Conservation (phyloP, 805 yeast species). For the Lipomyces yamadae region DNA sequence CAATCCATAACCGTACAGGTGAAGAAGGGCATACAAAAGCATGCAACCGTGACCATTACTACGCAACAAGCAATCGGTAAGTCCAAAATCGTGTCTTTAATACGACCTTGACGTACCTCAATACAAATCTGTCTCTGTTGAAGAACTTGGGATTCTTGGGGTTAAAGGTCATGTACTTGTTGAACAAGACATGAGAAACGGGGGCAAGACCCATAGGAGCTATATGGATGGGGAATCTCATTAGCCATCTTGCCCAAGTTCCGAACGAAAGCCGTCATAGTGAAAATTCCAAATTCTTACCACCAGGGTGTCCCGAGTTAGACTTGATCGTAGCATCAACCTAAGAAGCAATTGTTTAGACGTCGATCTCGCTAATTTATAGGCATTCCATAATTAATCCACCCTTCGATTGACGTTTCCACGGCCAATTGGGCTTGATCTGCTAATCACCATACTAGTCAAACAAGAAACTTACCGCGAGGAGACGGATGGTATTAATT, state of each 20-base stretch:
- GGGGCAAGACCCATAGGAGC: constrained; percentile 99
- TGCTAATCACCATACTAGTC: neutral
- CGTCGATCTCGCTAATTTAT: neutral
- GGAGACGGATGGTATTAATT: constrained; percentile 83
- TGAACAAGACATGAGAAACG: constrained; percentile 84
- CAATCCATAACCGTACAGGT: constrained; percentile 81
- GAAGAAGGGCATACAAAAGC: constrained; percentile 80
- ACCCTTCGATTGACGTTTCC: neutral
- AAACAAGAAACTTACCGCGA: constrained; percentile 56
- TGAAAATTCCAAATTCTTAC: constrained; percentile 16
- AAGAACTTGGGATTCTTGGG: constrained; percentile 92
- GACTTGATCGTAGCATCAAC: constrained; percentile 86
- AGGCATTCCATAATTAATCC: neutral
- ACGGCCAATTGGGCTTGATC: neutral
- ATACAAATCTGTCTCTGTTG: constrained; percentile 92
- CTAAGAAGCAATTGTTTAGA: constrained; percentile 38
- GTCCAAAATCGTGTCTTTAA: neutral
- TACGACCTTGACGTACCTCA: constrained; percentile 52
- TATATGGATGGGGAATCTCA: neutral
- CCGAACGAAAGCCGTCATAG: neutral
- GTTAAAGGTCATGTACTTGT: constrained; percentile 77
- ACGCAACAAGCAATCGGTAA: neutral
- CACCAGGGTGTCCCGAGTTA: constrained; percentile 97
- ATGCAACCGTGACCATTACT: constrained; percentile 95
- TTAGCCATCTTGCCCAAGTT: constrained; percentile 10